These are phyloP conservation scores for Candida suzukii DNA, from an alignment of 805 yeast genomes.

Conservation along the genomic window DNA sequence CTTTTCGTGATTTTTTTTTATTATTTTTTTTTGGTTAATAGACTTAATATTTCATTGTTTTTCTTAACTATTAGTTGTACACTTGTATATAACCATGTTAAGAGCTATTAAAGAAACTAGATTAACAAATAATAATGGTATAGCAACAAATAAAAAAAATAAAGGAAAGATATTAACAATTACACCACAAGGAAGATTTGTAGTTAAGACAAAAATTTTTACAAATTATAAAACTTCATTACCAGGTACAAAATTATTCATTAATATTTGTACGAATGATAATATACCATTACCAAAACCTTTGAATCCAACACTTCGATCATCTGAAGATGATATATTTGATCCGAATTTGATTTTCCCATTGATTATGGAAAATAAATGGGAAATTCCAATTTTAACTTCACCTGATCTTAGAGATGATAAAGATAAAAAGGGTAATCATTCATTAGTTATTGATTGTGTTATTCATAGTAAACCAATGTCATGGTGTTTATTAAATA, in stretches of 20 bases:
- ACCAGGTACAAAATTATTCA: slow-evolving; percentile 57
- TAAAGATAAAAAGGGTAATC: slow-evolving; percentile 62
- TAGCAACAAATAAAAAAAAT: not conserved
- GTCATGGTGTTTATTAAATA: slow-evolving; percentile 51
- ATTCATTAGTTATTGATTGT: slow-evolving; percentile 70
- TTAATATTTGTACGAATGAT: slow-evolving; percentile 66
- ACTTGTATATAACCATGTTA: slow-evolving; percentile 5
- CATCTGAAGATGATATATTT: slow-evolving; percentile 25
- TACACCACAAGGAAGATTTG: slow-evolving; percentile 64
- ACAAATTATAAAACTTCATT: slow-evolving; percentile 22
- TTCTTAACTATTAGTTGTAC: too few species aligned
- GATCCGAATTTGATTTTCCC: slow-evolving; percentile 54
- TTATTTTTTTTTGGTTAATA: not conserved
- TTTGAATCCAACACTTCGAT: not conserved
- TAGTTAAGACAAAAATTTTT: slow-evolving; percentile 54
- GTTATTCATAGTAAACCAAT: slow-evolving; percentile 60
- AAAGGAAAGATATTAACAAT: slow-evolving; percentile 5
- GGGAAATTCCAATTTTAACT: slow-evolving; percentile 82
- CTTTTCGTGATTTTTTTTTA: too few species aligned
- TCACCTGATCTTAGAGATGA: slow-evolving; percentile 45
- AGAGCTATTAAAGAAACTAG: slow-evolving; percentile 9
- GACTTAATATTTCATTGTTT: not conserved
- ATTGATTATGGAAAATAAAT: slow-evolving; percentile 57
- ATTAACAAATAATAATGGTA: not conserved
- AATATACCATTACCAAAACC: slow-evolving; percentile 56